Evolutionary conservation across 805 yeast species (phyloP), one percentile per base, ranked within the genome.

Genomic region (Starmerella riodocensis): DNA sequence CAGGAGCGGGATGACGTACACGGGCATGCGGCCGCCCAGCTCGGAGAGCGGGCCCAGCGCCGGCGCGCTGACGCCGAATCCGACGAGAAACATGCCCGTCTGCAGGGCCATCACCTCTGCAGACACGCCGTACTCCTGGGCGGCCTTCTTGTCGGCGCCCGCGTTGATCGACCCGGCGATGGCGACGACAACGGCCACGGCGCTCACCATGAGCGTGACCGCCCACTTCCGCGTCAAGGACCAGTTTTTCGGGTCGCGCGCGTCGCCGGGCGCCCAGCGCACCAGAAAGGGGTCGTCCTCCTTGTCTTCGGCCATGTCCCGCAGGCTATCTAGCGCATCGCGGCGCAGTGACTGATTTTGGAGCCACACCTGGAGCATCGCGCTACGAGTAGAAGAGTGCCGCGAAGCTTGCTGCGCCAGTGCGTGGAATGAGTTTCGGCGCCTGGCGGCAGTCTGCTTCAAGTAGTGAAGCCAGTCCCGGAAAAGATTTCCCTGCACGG

Each of bases 21-120:
- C 65, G 37, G 76, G 53, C 47, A 76, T 72, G 51, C 88, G 64
- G 9, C 88, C 88, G 53, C 72, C 76, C 25, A 78, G 60, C 24
- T 76, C 74, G 9, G 83, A 69, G n/a, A 76, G 64, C 4, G 88
- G 88, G 2, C 83, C 81, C 33, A 75, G 56, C 37, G 79, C 58
- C 34, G 76, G 63, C 3, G 82, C 70, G 2, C 74, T 71, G 52
- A 73, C 64, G 1, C 81, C 85, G 48, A 79, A 74, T 29, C 79
- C 73, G 19, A 74, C 58, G 18, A 71, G 63, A 57, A 65, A 70
- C 33, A 70, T 55, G 2, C 73, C 64, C 11, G 72, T 67, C 17
- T 67, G 66, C 39, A 70, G 50, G 22, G 70, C 51, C 25, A 61
- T 59, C 31, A 68, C 61, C 37, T 66, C 70, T 41, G 62, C 61